phyloP scores from a whole-genome alignment of 163 green algal species.

The Scenedesmus sp. region DNA sequence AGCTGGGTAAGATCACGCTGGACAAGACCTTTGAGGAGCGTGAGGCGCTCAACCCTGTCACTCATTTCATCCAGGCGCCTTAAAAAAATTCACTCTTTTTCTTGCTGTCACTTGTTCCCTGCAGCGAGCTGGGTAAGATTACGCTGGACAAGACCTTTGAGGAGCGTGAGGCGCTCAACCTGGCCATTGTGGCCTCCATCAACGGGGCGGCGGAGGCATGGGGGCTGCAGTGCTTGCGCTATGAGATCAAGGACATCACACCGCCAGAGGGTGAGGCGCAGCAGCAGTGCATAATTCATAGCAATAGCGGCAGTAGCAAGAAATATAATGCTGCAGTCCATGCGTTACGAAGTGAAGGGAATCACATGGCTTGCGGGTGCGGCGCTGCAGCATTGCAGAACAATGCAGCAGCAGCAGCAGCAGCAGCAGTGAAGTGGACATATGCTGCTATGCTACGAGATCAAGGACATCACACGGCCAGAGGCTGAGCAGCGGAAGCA shows the following conservation, averaged over 20 bases:
- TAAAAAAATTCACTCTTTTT: neutral
- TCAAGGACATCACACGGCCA: constrained; percentile 95
- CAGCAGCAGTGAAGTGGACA: neutral
- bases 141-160: constrained; percentile 97
- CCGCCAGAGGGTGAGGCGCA: constrained; percentile 72
- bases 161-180: constrained; percentile 96
- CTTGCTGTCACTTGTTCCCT: too few relatives aligned
- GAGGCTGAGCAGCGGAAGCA: neutral
- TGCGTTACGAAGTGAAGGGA: neutral
- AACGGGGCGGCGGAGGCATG: constrained; percentile 88
- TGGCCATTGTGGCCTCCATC: constrained; percentile 91
- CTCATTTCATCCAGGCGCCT: constrained; percentile 47
- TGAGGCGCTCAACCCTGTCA: constrained; percentile 90
- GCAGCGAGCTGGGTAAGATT: constrained; percentile 97
- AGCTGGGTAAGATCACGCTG: constrained; percentile 97
- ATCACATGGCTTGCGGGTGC: neutral
- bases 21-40: constrained; percentile 97
- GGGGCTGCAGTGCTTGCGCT: constrained; percentile 93
- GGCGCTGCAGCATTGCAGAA: constrained; percentile 55
- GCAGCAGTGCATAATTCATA: neutral
- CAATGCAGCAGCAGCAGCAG: constrained; percentile 82
- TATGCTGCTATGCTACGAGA: constrained; percentile 86
- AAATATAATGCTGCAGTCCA: neutral
- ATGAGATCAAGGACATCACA: constrained; percentile 98
- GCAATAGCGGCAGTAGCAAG: neutral